Base-by-base conservation (phyloP, 1,139 yeast species). In the Torulaspora pretoriensis region DNA sequence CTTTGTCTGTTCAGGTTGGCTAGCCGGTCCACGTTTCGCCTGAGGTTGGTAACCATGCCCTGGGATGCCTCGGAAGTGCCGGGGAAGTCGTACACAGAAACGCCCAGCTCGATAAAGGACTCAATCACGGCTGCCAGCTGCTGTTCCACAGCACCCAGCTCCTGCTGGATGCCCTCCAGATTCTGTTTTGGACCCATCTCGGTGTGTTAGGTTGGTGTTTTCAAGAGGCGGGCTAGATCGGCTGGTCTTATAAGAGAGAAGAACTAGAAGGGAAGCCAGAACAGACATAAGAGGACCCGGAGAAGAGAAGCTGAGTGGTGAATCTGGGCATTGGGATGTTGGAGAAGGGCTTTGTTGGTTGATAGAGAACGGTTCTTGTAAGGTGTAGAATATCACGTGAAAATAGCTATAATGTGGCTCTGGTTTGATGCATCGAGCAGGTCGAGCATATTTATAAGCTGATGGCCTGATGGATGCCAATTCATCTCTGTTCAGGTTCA, bases 71-170 rank as follows among this genome's bases (percentile, higher is more conserved):
- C 81, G 14, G 74, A 75, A 3, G 96, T 88, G 8, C 95, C 96
- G 52, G 89, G 92, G 64, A 83, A 88, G 65, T 92, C 98, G 64
- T 92, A 96, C 2, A 89, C 92, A 45, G 90, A 78, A 10, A 92
- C 90, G 2, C 96, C 97, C 28, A 90, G 71, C 61, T 90, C 96
- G 10, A 89, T 80, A 48, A 89, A 78, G 5, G 92, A 81, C 63
- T 90, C 96, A n/a, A 90, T 80, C 16, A 88, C 69, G 35, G 77
- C 75, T 50, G 81, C 81, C 2, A 90, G 71, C 56, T 83, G 81
- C 16, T 77, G 79, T 36, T 81, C 80, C 0, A 81, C 67, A 23
- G 70, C 61, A 0, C 70, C 70, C 29, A 83, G 63, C 9, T 82
- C 77, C 3, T 50, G 46, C 10, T 65, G 68, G 13, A 63, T 35